These are phyloP conservation scores for Trichosporon asahii DNA, from an alignment of 1,284 basidiomycete species.

Conservation along the genomic window DNA sequence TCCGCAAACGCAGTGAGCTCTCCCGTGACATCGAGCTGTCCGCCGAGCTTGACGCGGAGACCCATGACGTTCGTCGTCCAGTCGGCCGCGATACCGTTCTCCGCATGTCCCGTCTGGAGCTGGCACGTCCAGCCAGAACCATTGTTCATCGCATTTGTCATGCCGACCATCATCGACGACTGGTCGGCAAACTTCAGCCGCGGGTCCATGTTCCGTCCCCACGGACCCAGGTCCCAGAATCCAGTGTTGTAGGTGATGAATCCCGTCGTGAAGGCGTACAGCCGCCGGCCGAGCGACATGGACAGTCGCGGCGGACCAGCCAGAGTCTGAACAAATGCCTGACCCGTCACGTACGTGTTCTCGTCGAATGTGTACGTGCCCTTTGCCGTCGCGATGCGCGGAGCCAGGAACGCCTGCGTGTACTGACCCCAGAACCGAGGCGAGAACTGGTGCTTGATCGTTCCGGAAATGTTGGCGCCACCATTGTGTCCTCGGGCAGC, in stretches of 20 bases:
- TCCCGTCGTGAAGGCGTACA: slow-evolving; percentile 50
- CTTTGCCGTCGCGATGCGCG: slow-evolving; percentile 52
- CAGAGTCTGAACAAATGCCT: slow-evolving; percentile 39
- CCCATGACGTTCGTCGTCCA: slow-evolving; percentile 53
- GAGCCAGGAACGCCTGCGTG: slow-evolving; percentile 51
- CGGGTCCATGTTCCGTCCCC: slow-evolving; percentile 46
- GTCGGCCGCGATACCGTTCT: slow-evolving; percentile 45
- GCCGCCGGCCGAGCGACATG: slow-evolving; percentile 52
- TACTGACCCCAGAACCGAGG: slow-evolving; percentile 51
- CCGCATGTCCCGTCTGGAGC: slow-evolving; percentile 39
- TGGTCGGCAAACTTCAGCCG: slow-evolving; percentile 25
- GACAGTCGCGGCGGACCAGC: slow-evolving; percentile 51
- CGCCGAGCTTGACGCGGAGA: slow-evolving; percentile 53
- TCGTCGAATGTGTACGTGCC: slow-evolving; percentile 53
- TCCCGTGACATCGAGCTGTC: slow-evolving; percentile 30
- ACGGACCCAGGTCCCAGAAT: slow-evolving; percentile 51
- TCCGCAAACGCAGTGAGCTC: slow-evolving; percentile 41
- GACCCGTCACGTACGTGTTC: slow-evolving; percentile 51
- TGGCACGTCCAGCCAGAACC: slow-evolving; percentile 50
- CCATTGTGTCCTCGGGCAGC: slow-evolving; percentile 49
- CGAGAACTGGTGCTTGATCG: slow-evolving; percentile 55
- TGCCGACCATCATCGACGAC: slow-evolving; percentile 45
- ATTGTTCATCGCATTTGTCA: slow-evolving; percentile 36
- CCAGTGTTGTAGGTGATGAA: slow-evolving; percentile 53
- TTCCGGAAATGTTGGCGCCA: slow-evolving; percentile 55